phyloP scores from a whole-genome alignment of 169 alveolate genomes.

The Plasmodium gaboni region DNA sequence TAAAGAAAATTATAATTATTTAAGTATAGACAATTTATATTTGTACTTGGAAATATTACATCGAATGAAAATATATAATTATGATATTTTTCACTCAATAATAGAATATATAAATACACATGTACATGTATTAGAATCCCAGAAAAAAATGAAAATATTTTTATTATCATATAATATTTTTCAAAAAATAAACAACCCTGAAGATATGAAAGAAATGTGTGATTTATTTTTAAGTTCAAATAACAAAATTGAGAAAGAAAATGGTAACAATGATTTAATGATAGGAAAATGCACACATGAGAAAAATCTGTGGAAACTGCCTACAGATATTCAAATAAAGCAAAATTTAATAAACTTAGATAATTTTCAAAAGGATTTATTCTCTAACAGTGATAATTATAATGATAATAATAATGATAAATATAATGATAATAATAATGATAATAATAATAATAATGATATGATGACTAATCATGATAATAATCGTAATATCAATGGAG shows the following conservation, averaged over 20 bases:
- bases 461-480: not conserved
- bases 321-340: constrained; percentile 16
- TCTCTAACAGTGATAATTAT: not conserved
- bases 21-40: constrained; percentile 35
- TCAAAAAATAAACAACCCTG: constrained; percentile 12
- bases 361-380: not conserved
- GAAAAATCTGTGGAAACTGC: not conserved
- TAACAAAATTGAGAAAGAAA: not conserved
- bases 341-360: constrained; percentile 8
- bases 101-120: constrained; percentile 21
- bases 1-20: constrained; percentile 2
- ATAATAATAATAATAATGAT: not conserved
- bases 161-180: constrained; percentile 33
- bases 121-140: constrained; percentile 17
- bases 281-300: not conserved
- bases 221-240: constrained; percentile 20
- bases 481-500: not conserved
- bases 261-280: not conserved
- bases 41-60: constrained; percentile 23
- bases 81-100: constrained; percentile 16
- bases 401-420: not conserved
- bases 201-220: constrained; percentile 8
- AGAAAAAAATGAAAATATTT: constrained; percentile 34
- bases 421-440: not conserved
- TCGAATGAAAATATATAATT: constrained; percentile 19